phyloP scores from a whole-genome alignment of 192 early-diverging fungal genomes.

The Backusella macrospora region DNA sequence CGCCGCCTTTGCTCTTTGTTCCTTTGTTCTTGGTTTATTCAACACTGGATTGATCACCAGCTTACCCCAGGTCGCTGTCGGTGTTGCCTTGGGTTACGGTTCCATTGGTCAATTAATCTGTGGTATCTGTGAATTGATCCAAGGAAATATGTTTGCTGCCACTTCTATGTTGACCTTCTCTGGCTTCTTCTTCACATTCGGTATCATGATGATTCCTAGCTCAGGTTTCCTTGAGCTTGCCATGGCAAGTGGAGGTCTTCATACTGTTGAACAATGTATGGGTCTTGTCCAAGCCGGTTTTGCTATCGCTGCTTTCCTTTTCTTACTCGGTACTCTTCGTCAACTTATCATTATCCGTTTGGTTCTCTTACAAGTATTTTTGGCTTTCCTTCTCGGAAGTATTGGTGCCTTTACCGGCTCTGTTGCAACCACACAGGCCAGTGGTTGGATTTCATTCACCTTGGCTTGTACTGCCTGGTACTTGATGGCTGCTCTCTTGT shows the following conservation, averaged over 20 bases:
- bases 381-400: constrained; percentile 28
- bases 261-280: constrained; percentile 11
- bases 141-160: constrained; percentile 31
- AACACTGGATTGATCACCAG: constrained; percentile 21
- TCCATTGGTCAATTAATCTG: constrained; percentile 28
- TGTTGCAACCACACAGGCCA: not conserved
- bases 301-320: constrained; percentile 28
- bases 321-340: constrained; percentile 30
- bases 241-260: not conserved
- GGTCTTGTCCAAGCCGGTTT: constrained; percentile 23
- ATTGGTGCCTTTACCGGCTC: constrained; percentile 16
- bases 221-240: constrained; percentile 18
- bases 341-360: constrained; percentile 27
- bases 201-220: constrained; percentile 32
- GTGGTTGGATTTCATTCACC: constrained; percentile 36
- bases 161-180: constrained; percentile 30
- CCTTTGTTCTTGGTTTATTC: constrained; percentile 31
- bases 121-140: constrained; percentile 23
- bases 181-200: constrained; percentile 36
- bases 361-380: constrained; percentile 27
- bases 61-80: constrained; percentile 32
- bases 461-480: constrained; percentile 36
- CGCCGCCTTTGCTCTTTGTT: constrained; percentile 26
- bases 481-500: constrained; percentile 25
- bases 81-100: constrained; percentile 26